Evolutionary conservation across 805 yeast species (phyloP), one percentile per base, ranked within the genome.

Genomic region (Sugiyamaella chiloensis): DNA sequence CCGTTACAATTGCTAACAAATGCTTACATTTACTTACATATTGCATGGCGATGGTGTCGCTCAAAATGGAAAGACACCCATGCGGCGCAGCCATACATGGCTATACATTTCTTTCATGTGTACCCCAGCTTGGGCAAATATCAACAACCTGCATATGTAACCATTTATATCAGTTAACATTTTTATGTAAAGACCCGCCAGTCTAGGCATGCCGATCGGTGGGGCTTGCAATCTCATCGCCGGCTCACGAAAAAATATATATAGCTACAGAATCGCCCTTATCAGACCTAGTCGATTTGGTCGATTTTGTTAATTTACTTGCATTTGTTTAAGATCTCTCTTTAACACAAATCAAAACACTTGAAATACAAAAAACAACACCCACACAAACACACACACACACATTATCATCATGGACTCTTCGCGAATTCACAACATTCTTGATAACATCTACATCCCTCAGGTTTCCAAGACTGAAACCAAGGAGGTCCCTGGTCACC

Each of bases 371-470:
- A n/a, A n/a, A n/a, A n/a, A n/a, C n/a, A n/a, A n/a, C n/a, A n/a
- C n/a, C n/a, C n/a, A n/a, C n/a, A n/a, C n/a, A n/a, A n/a, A n/a
- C n/a, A n/a, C n/a, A n/a, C n/a, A n/a, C n/a, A n/a, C n/a, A n/a
- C n/a, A n/a, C n/a, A n/a, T n/a, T n/a, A 50, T 29, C 55, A 59
- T 37, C 47, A 76, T 77, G 81, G 80, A 75, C 46, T 60, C 73
- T 7, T 47, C 63, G 12, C 60, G 72, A 46, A 60, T 77, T 46
- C 53, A 66, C 31, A 64, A 63, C 41, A 62, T 67, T 43, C 52
- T 72, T 42, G 70, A 69, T 41, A 71, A 69, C 60, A 66, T 72
- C 24, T 78, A 77, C 58, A 74, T 78, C 48, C 83, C 83, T 3
- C 66, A 71, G 5, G 35, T 52, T 11, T 60, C 61, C 20, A 42